Evolutionary conservation across 371 early-diverging fungal species (phyloP), one percentile per base, ranked within the genome.

Genomic region (Batrachochytrium dendrobatidis): DNA sequence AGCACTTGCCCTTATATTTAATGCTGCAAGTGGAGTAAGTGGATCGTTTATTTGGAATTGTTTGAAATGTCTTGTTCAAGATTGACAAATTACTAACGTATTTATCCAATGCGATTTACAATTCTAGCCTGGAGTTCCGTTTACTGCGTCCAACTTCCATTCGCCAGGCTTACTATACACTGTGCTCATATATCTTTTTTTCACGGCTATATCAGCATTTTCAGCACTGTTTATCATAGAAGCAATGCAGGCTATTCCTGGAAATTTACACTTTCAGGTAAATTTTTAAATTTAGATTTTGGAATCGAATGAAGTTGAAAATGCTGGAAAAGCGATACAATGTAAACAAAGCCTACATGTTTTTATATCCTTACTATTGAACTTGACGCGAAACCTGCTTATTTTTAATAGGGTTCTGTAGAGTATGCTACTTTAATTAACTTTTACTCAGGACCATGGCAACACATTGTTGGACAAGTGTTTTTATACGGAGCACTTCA

Each of bases 241-340:
- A 60, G 85, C 86, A 12, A 80, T 90, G 76, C 85, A 87, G 46
- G 81, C 79, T 48, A 81, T 88, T 34, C 83, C 84, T 8, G 91
- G 89, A 20, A 90, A 89, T 68, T 81, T 83, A 50, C 75, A 80
- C 55, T 77, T 77, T 54, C 76, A 80, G 74, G 74, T 71, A 28
- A 1, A 53, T 45, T 2, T 24, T 46, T n/a, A n/a, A n/a, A n/a
- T 7, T 53, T 53, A 28, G 22, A 34, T 50, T 8, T 5, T 24
- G 15, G 35, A 56, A 44, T 24, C 6, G 18, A 25, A 6, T 28
- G 45, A 5, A 29, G 22, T 30, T 20, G 56, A 56, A 20, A 6
- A 15, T 12, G 17, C 4, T 57, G 6, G 25, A n/a, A n/a, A n/a
- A n/a, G n/a, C n/a, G n/a, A n/a, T n/a, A n/a, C n/a, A n/a, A n/a